These are phyloP conservation scores for Aureobasidium vineae DNA, from an alignment of 2,329 filamentous ascomycete genomes.

Conservation along the genomic window DNA sequence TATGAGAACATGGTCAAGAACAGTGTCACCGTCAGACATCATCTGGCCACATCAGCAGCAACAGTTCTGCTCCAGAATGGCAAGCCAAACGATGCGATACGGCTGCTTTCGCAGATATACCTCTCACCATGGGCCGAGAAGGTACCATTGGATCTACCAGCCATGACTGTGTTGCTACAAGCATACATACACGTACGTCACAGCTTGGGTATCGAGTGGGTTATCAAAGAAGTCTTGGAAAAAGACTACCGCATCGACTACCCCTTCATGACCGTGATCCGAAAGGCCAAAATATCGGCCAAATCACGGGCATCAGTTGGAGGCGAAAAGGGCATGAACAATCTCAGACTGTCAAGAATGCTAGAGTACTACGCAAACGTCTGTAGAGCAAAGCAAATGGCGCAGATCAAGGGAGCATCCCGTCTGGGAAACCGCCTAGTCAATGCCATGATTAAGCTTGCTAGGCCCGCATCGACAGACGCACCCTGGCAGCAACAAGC, in stretches of 20 bases:
- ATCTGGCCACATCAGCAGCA: constrained; percentile 36
- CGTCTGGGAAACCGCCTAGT: constrained; percentile 15
- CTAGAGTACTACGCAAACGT: background rate
- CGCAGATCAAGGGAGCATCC: constrained; percentile 6
- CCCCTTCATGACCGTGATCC: constrained; percentile 30
- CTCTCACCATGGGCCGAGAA: constrained; percentile 31
- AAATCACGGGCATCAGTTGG: background rate
- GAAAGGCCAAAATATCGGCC: background rate
- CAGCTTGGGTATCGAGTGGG: constrained; percentile 34
- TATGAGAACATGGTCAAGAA: constrained; percentile 37
- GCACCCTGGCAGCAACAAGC: background rate
- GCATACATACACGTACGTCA: constrained; percentile 31
- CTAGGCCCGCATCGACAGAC: background rate
- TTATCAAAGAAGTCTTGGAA: constrained; percentile 34
- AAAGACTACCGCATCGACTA: constrained; percentile 35
- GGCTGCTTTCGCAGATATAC: constrained; percentile 35
- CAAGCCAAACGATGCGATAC: constrained; percentile 33
- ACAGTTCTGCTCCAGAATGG: constrained; percentile 34
- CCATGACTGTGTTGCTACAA: constrained; percentile 37
- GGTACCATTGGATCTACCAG: constrained; percentile 34
- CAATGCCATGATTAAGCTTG: background rate
- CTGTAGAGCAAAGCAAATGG: background rate
- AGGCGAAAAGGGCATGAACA: background rate
- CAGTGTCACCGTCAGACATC: constrained; percentile 33
- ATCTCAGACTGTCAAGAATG: background rate